Conservation (phyloP, 768 basidiomycete species). For the Boletellus ananas region DNA sequence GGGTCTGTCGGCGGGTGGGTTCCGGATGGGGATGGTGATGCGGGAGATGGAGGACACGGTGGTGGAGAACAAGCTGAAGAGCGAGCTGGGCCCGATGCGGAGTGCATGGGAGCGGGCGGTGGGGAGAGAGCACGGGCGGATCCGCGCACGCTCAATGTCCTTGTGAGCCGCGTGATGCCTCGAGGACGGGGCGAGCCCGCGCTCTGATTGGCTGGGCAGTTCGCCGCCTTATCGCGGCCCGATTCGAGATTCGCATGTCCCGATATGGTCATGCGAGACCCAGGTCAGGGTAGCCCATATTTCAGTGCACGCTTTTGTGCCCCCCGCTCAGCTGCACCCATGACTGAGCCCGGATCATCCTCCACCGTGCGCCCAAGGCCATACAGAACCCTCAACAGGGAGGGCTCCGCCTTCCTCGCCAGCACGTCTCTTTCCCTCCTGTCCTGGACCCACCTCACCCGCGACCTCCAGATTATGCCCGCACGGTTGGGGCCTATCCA, state of each 20-base stretch:
- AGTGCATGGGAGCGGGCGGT: constrained; percentile 50
- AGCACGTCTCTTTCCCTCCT: neutral
- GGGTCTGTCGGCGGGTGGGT: constrained; percentile 15
- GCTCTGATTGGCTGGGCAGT: constrained; percentile 4
- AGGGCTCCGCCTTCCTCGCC: constrained; percentile 3
- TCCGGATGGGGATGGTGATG: constrained; percentile 36
- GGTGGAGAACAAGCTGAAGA: constrained; percentile 58
- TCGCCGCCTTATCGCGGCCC: constrained; percentile 15
- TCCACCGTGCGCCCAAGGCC: neutral
- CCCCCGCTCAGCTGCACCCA: too few relatives aligned
- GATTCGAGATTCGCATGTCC: constrained; percentile 7
- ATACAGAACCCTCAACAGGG: neutral
- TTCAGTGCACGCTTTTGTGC: neutral
- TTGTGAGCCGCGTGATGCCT: constrained; percentile 21
- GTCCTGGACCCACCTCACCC: neutral
- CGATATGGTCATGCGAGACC: constrained; percentile 16
- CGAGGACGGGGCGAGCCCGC: neutral
- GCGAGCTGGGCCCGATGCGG: constrained; percentile 51
- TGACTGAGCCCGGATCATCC: neutral
- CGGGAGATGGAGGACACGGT: constrained; percentile 63
- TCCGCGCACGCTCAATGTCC: constrained; percentile 27
- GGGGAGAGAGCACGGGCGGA: neutral
- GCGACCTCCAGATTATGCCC: constrained; percentile 17
- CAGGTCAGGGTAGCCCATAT: constrained; percentile 1
- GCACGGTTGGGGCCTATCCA: constrained; percentile 14